These are phyloP conservation scores for Trichomonascus vanleenenianus DNA, from an alignment of 805 yeast genomes.

Conservation along the genomic window DNA sequence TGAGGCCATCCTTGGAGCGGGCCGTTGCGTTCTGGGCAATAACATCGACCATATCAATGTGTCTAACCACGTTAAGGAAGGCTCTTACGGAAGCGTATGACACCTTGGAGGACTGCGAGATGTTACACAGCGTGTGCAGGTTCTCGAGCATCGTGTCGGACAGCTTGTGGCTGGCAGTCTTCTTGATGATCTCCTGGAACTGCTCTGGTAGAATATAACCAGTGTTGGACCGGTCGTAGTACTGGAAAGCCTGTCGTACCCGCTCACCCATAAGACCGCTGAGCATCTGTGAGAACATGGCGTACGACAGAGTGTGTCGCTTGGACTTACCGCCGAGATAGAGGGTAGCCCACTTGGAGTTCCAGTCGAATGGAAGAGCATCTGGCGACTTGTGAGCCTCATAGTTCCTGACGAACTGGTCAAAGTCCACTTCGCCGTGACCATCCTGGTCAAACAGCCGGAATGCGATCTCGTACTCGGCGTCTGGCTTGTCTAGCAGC, in stretches of 20 bases:
- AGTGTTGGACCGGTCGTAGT: constrained; percentile 28
- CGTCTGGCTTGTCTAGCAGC: constrained; percentile 45
- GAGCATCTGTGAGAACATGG: constrained; percentile 38
- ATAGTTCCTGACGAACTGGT: constrained; percentile 33
- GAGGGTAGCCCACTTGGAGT: constrained; percentile 33
- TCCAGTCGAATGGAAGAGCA: constrained; percentile 38
- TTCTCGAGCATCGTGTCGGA: constrained; percentile 31
- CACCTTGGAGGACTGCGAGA: constrained; percentile 26
- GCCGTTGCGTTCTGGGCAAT: constrained; percentile 30
- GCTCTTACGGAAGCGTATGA: constrained; percentile 38
- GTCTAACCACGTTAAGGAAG: constrained; percentile 34
- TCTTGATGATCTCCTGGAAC: constrained; percentile 31
- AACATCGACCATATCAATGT: constrained; percentile 34
- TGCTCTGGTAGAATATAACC: constrained; percentile 36
- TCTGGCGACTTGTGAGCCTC: constrained; percentile 27
- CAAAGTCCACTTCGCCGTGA: constrained; percentile 32
- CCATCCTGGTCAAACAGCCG: constrained; percentile 36
- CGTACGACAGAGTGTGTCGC: constrained; percentile 34
- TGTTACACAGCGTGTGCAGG: constrained; percentile 32
- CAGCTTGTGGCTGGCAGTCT: constrained; percentile 35
- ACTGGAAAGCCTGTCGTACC: constrained; percentile 37
- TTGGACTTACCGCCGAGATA: constrained; percentile 32
- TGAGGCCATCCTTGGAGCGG: constrained; percentile 28
- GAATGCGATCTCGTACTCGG: constrained; percentile 44
- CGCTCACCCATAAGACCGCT: constrained; percentile 39